Conservation (phyloP, 768 basidiomycete genomes). For the Boletus rubescentipes region DNA sequence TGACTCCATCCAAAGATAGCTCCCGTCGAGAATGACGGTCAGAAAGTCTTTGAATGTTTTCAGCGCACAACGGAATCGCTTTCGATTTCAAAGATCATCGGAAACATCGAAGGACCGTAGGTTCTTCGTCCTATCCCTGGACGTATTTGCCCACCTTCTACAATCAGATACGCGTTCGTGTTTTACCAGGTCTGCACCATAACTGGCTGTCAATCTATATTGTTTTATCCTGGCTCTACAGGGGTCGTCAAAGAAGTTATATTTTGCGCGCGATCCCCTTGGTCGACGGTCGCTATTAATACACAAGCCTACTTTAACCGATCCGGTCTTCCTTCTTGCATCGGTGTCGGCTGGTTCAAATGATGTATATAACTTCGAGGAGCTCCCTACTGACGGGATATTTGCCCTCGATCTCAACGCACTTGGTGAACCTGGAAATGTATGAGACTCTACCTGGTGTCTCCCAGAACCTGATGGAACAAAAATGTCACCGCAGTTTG, state of each 20-base stretch:
- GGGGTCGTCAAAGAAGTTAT: conserved; percentile 48
- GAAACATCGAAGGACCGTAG: conserved; percentile 78
- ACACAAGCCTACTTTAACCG: conserved; percentile 49
- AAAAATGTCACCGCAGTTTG: conserved; percentile 16
- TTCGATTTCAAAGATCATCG: conserved; percentile 53
- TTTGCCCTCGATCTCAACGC: conserved; percentile 49
- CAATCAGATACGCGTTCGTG: conserved; percentile 71
- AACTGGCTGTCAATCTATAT: background rate
- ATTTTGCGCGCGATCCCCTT: conserved; percentile 80
- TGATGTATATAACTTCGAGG: conserved; percentile 52
- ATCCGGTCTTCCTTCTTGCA: conserved; percentile 58
- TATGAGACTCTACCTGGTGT: conserved; percentile 15
- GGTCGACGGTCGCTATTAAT: conserved; percentile 84
- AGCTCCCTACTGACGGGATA: conserved; percentile 58
- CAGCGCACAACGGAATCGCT: conserved; percentile 25
- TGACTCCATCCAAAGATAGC: conserved; percentile 44
- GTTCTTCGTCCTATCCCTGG: conserved; percentile 29
- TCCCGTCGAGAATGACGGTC: conserved; percentile 70
- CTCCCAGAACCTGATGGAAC: background rate
- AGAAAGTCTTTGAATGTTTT: conserved; percentile 44
- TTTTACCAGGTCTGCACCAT: conserved; percentile 65
- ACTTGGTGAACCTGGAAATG: conserved; percentile 24
- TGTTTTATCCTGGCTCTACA: conserved; percentile 27
- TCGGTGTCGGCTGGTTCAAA: conserved; percentile 61
- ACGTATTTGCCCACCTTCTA: background rate